A percentile compares a stretch with the other conserved stretches of the same genome.
These are phyloP conservation scores for Trichophyton benhamiae DNA, from an alignment of 2,329 filamentous ascomycete genomes.

Conservation along the genomic window DNA sequence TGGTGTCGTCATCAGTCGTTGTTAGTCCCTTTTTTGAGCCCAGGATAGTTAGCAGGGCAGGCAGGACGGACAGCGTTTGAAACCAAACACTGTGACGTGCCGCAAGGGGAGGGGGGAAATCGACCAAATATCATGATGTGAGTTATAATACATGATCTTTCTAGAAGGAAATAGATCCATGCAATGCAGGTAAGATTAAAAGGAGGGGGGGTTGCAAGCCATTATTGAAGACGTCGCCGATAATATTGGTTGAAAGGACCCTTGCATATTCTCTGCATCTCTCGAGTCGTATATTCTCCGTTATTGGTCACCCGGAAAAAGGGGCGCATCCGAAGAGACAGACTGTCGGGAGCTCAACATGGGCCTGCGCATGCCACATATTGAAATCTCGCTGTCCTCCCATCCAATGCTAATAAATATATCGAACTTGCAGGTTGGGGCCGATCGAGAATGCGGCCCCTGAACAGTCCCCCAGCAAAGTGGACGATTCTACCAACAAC, in stretches of 20 bases:
- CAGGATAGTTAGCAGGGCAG: background rate
- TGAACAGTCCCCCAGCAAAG: background rate
- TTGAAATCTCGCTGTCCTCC: background rate
- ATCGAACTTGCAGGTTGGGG: background rate
- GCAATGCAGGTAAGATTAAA: slow-evolving; percentile 5
- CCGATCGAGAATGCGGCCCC: background rate
- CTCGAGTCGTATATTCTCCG: slow-evolving; percentile 1
- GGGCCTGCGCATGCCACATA: background rate
- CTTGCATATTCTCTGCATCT: slow-evolving; percentile 4
- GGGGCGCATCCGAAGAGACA: slow-evolving; percentile 4
- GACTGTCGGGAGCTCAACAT: slow-evolving; percentile 2
- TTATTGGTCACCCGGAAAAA: slow-evolving; percentile 4
- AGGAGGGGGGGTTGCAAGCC: background rate
- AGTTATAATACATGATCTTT: background rate
- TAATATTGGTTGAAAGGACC: background rate
- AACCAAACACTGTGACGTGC: background rate
- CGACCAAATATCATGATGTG: background rate
- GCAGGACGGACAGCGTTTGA: background rate
- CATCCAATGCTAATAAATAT: background rate
- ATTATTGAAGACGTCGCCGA: background rate
- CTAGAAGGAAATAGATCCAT: slow-evolving; percentile 4
- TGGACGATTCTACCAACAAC: background rate
- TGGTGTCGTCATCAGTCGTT: background rate
- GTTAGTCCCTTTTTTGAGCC: background rate
- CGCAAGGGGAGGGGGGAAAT: background rate